Conservation (phyloP, 1,139 yeast genomes). For the Taphrina confusa region DNA sequence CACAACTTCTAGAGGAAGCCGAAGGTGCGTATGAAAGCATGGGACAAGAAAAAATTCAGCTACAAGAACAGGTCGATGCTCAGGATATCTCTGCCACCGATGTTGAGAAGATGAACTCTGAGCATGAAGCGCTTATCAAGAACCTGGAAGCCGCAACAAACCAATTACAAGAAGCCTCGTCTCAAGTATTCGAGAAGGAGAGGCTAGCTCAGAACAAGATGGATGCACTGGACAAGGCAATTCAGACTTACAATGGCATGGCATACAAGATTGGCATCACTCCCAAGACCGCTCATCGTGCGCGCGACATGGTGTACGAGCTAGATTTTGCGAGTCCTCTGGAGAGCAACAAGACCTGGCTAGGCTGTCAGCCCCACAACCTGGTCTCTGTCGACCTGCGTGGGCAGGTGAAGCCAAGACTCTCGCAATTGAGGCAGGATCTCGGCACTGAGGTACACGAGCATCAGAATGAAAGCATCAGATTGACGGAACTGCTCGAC, state of each 20-base stretch:
- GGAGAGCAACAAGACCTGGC: slow-evolving; percentile 46
- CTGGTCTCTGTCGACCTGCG: slow-evolving; percentile 48
- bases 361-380: slow-evolving; percentile 52
- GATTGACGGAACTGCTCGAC: slow-evolving; percentile 63
- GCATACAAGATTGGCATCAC: slow-evolving; percentile 53
- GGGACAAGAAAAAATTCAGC: slow-evolving; percentile 51
- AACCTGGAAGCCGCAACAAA: slow-evolving; percentile 57
- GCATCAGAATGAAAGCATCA: slow-evolving; percentile 61
- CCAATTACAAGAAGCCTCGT: slow-evolving; percentile 49
- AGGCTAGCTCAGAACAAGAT: slow-evolving; percentile 53
- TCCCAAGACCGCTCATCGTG: slow-evolving; percentile 42
- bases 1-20: slow-evolving; percentile 60
- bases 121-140: slow-evolving; percentile 60
- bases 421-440: slow-evolving; percentile 54
- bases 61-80: slow-evolving; percentile 54
- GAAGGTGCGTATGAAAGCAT: slow-evolving; percentile 53
- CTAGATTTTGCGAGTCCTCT: slow-evolving; percentile 45
- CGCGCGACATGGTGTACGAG: slow-evolving; percentile 44
- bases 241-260: slow-evolving; percentile 59
- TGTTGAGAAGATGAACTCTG: slow-evolving; percentile 63
- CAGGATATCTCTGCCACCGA: slow-evolving; percentile 65
- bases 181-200: slow-evolving; percentile 53
- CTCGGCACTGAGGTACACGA: slow-evolving; percentile 55
- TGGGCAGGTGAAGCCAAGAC: slow-evolving; percentile 47
- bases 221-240: slow-evolving; percentile 56